phyloP scores from a whole-genome alignment of 2,329 filamentous ascomycete species.

The Venturia effusa region DNA sequence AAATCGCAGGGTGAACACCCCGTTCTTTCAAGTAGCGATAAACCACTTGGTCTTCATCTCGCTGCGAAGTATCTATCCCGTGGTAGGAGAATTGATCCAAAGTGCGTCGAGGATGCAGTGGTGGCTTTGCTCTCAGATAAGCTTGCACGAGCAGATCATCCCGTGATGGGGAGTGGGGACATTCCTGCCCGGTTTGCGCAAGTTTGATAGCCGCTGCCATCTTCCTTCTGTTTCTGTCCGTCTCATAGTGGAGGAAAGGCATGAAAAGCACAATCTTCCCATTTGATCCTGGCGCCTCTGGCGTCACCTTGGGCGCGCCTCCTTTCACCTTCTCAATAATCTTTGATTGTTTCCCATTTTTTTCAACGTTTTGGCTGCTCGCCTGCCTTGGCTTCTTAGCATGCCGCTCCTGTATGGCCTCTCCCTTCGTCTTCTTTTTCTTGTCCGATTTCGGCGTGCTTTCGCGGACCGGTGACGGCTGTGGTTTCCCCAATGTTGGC shows the following conservation, averaged over 20 bases:
- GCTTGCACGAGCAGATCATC: conserved; percentile 39
- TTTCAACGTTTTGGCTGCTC: conserved; percentile 18
- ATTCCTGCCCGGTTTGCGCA: conserved; percentile 17
- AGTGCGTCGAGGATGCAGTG: conserved; percentile 49
- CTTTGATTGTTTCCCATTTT: conserved; percentile 1
- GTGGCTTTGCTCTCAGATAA: conserved; percentile 36
- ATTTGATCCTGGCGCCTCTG: conserved; percentile 17
- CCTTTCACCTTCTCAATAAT: not conserved
- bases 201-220: conserved; percentile 46
- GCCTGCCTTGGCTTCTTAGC: conserved; percentile 24
- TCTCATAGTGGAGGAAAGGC: conserved; percentile 57
- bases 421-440: conserved; percentile 17
- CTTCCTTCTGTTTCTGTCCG: conserved; percentile 40
- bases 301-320: not conserved
- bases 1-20: conserved; percentile 44
- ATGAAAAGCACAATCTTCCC: conserved; percentile 40
- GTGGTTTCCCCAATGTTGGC: conserved; percentile 20
- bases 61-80: conserved; percentile 48
- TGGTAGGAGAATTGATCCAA: conserved; percentile 58
- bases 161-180: conserved; percentile 17
- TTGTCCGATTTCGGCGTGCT: conserved; percentile 19
- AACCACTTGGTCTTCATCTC: conserved; percentile 54
- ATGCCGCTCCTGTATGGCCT: conserved; percentile 15
- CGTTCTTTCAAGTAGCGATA: conserved; percentile 42
- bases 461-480: conserved; percentile 22